phyloP scores from a whole-genome alignment of 2,329 filamentous ascomycete species.

The Ceratocystis albifundus region DNA sequence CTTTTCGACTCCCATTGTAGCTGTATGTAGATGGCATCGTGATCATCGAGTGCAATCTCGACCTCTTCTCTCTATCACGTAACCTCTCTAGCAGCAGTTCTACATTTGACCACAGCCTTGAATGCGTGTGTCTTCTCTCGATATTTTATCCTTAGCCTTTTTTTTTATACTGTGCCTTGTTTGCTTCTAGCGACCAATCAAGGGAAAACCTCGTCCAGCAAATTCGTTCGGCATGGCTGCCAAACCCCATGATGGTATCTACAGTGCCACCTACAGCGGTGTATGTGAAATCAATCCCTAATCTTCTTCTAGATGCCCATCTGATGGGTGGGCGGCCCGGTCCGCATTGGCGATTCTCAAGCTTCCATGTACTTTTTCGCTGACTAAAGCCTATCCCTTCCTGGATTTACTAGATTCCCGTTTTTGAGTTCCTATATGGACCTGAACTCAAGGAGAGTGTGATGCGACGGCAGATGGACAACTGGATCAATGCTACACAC shows the following conservation, averaged over 20 bases:
- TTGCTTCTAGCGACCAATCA: neutral
- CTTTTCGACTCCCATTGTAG: neutral
- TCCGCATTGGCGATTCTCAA: conserved; percentile 8
- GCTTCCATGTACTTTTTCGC: neutral
- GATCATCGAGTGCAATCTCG: neutral
- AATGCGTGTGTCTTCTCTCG: neutral
- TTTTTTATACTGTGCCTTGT: neutral
- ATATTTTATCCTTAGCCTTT: neutral
- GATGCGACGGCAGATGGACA: conserved; percentile 83
- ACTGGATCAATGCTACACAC: conserved; percentile 99
- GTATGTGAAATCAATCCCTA: conserved; percentile 36
- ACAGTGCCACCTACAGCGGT: conserved; percentile 58
- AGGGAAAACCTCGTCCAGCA: neutral
- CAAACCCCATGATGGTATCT: conserved; percentile 35
- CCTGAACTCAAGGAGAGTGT: conserved; percentile 72
- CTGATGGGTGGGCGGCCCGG: neutral
- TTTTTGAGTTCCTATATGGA: conserved; percentile 85
- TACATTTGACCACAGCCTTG: neutral
- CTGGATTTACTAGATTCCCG: conserved; percentile 58
- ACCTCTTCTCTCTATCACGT: neutral
- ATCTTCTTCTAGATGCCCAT: neutral
- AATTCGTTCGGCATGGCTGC: neutral
- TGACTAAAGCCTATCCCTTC: conserved; percentile 1
- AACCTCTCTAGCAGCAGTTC: neutral
- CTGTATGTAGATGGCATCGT: conserved; percentile 4